Conservation (phyloP, 768 basidiomycete genomes). For the Psilocybe cubensis region DNA sequence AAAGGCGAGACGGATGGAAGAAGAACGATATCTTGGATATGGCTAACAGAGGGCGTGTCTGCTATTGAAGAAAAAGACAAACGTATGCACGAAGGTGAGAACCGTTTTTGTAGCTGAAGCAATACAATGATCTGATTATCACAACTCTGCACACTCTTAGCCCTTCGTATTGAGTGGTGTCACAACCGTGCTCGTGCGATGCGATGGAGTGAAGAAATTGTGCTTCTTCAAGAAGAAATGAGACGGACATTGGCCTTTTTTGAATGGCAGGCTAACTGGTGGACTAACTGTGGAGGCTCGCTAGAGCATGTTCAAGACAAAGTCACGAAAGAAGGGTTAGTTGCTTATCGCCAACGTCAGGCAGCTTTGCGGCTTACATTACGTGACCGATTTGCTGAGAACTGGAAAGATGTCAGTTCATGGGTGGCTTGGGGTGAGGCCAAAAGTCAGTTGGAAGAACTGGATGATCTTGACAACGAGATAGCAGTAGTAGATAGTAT, state of each 20-base stretch:
- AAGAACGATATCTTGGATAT: background rate
- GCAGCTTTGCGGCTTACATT: background rate
- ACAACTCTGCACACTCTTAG: background rate
- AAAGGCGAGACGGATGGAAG: background rate
- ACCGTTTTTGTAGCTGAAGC: background rate
- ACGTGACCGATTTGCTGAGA: background rate
- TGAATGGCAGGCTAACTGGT: background rate
- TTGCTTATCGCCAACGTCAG: background rate
- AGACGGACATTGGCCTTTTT: constrained; percentile 4
- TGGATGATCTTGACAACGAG: background rate
- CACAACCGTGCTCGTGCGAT: background rate
- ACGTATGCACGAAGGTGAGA: background rate
- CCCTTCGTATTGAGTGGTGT: constrained; percentile 11
- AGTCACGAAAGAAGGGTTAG: background rate
- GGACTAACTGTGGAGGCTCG: background rate
- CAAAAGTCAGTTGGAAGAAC: background rate
- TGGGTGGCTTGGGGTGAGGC: background rate
- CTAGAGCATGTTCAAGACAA: background rate
- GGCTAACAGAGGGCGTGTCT: background rate
- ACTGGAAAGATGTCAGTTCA: background rate
- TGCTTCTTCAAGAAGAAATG: constrained; percentile 10
- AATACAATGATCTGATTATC: background rate
- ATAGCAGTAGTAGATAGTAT: too few relatives aligned
- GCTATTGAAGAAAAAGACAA: background rate
- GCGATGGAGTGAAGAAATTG: constrained; percentile 7